These are phyloP conservation scores for Zopfia rhizophila DNA, from an alignment of 2,329 filamentous ascomycete species.

Conservation along the genomic window DNA sequence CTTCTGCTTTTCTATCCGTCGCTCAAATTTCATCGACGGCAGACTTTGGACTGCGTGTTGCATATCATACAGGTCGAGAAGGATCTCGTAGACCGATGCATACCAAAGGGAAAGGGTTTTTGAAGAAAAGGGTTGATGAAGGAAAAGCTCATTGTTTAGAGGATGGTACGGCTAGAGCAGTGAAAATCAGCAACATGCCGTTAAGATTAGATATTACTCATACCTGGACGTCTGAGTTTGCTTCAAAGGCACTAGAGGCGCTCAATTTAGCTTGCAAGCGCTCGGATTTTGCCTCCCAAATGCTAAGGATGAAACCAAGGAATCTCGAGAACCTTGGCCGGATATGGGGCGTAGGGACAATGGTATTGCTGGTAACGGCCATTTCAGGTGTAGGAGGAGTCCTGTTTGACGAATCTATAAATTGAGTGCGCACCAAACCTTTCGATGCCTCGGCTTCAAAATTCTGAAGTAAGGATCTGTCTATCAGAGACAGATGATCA, in stretches of 20 bases:
- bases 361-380: no score
- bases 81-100: slow-evolving; percentile 41
- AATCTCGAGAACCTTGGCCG: no score
- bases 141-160: slow-evolving; percentile 56
- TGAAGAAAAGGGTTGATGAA: slow-evolving; percentile 35
- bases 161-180: slow-evolving; percentile 54
- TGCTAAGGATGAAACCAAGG: no score
- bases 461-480: slow-evolving; percentile 37
- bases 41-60: slow-evolving; percentile 36
- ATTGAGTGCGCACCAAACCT: slow-evolving; percentile 27
- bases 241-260: no score
- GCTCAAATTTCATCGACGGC: slow-evolving; percentile 45
- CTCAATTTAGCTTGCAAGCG: no score
- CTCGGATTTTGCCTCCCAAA: no score
- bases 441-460: slow-evolving; percentile 41
- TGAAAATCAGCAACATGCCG: slow-evolving; percentile 43
- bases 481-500: slow-evolving; percentile 49
- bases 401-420: no score
- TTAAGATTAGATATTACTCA: background rate
- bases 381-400: no score
- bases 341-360: no score
- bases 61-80: slow-evolving; percentile 45
- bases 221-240: no score
- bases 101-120: slow-evolving; percentile 24
- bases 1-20: slow-evolving; percentile 48